Conservation (phyloP, 176 grass and related monocot genomes). For the Tillandsia fasciculata region DNA sequence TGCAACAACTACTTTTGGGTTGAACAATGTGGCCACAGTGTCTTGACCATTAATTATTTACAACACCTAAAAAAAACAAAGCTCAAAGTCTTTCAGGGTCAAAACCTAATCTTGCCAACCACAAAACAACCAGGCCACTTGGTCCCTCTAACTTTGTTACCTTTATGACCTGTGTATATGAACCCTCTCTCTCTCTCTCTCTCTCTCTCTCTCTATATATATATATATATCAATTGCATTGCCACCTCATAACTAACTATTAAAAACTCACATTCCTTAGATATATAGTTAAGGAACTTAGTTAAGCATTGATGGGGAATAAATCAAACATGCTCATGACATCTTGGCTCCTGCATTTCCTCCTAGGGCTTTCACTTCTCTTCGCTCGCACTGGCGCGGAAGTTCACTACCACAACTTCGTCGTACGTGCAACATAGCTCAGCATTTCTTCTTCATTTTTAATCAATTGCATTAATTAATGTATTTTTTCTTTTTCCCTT, state of each 20-base stretch:
- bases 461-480: background rate
- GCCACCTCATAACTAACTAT: slow-evolving; percentile 7
- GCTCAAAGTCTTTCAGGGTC: background rate
- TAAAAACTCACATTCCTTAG: slow-evolving; percentile 9
- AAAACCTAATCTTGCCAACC: slow-evolving; percentile 34
- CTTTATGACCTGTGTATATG: slow-evolving; percentile 19
- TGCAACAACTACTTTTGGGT: slow-evolving; percentile 33
- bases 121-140: slow-evolving; percentile 5
- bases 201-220: background rate
- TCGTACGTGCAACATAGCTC: slow-evolving; percentile 21
- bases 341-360: background rate
- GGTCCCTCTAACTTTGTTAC: background rate
- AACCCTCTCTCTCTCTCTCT: background rate
- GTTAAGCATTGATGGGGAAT: background rate
- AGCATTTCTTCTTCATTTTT: background rate
- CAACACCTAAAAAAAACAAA: background rate
- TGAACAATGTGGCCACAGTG: background rate
- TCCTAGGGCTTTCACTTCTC: slow-evolving; percentile 18
- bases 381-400: slow-evolving; percentile 20
- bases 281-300: background rate
- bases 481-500: background rate
- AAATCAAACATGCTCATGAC: background rate
- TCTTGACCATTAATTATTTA: slow-evolving; percentile 6
- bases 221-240: background rate
- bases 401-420: slow-evolving; percentile 68